Evolutionary conservation across 2,329 filamentous ascomycete genomes (phyloP).

Genomic region (Colletotrichum sp.): DNA sequence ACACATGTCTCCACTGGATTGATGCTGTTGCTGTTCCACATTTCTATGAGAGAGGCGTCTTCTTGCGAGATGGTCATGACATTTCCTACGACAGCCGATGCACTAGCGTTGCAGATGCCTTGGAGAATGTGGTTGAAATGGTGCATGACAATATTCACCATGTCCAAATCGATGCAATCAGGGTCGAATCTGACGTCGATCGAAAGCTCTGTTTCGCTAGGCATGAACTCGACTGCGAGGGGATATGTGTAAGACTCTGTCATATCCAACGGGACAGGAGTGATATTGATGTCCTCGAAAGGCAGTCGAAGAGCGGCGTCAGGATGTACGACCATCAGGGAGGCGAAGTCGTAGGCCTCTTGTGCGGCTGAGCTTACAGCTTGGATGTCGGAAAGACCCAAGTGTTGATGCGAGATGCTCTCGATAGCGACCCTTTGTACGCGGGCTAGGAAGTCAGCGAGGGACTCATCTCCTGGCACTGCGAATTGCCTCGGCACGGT

Average conservation of each 20-base stretch:
- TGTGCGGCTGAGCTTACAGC: constrained; percentile 16
- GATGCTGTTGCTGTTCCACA: background rate
- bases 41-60: background rate
- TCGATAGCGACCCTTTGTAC: constrained; percentile 17
- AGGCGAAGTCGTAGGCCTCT: constrained; percentile 25
- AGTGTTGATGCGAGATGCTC: constrained; percentile 25
- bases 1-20: background rate
- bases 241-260: background rate
- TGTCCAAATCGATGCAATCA: background rate
- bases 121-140: background rate
- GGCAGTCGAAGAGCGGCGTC: background rate
- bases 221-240: background rate
- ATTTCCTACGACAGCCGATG: background rate
- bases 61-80: background rate
- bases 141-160: background rate
- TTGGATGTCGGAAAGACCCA: constrained; percentile 22
- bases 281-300: background rate
- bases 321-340: constrained; percentile 32
- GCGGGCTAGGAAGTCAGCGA: constrained; percentile 3
- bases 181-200: background rate
- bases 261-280: background rate
- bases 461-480: constrained; percentile 5
- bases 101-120: background rate
- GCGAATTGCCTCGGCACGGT: constrained; percentile 30
- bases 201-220: background rate